Percentiles rank a stretch among this genome's conserved stretches.
Evolutionary conservation across 1,139 yeast species (phyloP).

Genomic region (Candida sp.): DNA sequence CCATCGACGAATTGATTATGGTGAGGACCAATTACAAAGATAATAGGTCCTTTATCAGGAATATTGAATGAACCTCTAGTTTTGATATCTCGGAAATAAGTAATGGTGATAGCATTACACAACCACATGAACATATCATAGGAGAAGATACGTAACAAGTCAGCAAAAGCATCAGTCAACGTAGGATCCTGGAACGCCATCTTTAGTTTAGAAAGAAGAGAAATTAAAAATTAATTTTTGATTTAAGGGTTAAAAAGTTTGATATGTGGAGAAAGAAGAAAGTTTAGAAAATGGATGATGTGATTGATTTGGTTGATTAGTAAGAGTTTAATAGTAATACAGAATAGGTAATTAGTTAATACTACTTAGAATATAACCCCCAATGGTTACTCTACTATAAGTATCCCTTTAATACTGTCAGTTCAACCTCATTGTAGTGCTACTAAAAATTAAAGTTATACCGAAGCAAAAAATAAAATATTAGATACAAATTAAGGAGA

Average conservation of each 20-base stretch:
- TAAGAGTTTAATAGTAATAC: too few species aligned
- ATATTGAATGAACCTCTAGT: constrained; percentile 39
- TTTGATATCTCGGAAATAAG: constrained; percentile 42
- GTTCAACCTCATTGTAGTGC: too few species aligned
- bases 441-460: too few species aligned
- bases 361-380: too few species aligned
- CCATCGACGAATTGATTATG: constrained; percentile 47
- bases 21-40: constrained; percentile 47
- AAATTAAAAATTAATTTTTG: not conserved
- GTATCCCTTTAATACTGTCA: too few species aligned
- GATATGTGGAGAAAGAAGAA: not conserved
- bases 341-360: too few species aligned
- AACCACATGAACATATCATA: constrained; percentile 36
- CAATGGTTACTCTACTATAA: too few species aligned
- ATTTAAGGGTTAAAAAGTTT: not conserved
- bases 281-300: not conserved
- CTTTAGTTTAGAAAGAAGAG: not conserved
- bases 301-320: too few species aligned
- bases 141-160: constrained; percentile 10
- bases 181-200: constrained; percentile 4
- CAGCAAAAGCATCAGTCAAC: constrained; percentile 1
- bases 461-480: too few species aligned
- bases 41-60: constrained; percentile 37
- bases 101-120: constrained; percentile 34
- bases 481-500: too few species aligned